Evolutionary conservation across 306 rosid species (phyloP), one percentile per base, ranked within the genome.

Genomic region (Potentilla sterilis): DNA sequence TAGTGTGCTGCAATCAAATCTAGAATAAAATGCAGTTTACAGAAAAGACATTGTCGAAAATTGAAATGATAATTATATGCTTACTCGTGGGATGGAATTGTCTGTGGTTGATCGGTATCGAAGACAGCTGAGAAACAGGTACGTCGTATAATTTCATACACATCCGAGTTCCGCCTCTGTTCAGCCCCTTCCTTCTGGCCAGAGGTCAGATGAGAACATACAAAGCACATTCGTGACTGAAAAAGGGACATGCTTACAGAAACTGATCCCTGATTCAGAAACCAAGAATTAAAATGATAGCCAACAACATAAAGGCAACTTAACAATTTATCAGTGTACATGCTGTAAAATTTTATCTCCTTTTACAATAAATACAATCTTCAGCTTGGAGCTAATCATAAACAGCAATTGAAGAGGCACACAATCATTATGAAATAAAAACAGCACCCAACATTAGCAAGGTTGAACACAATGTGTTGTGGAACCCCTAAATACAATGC

Each of bases 181-280:
- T 89, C 97, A 3, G 92, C 91, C 65, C 97, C 93, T 38, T 88
- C 97, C 69, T 90, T 90, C 80, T 92, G 97, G 72, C 99, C 99
- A 57, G 99, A 95, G 76, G 96, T 84, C 77, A 95, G 85, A 82
- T 95, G 99, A 41, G 99, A 95, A 82, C 99, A 95, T 78, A 95
- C 97, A 72, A 95, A 92, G 86, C 97, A 95, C 86, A 95, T 12
- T 42, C 96, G 89, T 8, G 99, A 90, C 63, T 95, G 99, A 72
- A 86, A 95, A 51, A 95, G 89, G 13, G 97, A 89, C 99, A 95
- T 86, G 62, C 99, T 95, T 12, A 95, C 84, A 9, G 99, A 92
- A 81, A 95, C 97, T 22, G 99, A 95, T 24, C 99, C 99, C 99
- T 94, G 91, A 87, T 85, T 75, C 69, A 64, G 21, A 47, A 72